Evolutionary conservation across 495 filamentous ascomycete genomes (phyloP).

Genomic region (Lophiostoma macrostomum): DNA sequence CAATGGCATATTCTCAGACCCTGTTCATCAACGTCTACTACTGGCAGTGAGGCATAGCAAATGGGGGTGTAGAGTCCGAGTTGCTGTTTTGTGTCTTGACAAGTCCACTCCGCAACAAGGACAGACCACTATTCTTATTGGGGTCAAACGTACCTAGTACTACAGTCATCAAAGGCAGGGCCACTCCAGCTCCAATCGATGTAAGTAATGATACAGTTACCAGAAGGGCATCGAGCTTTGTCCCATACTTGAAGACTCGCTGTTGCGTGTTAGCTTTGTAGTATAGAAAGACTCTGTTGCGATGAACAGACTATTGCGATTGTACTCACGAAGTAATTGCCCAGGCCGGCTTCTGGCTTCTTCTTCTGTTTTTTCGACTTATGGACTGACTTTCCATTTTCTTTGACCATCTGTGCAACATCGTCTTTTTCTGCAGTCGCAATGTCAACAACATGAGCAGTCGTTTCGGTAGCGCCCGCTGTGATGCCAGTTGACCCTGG

Average conservation of each 20-base stretch:
- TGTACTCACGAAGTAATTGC: slow-evolving; percentile 29
- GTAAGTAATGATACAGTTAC: slow-evolving; percentile 18
- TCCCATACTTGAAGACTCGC: slow-evolving; percentile 32
- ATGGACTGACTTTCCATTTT: neutral
- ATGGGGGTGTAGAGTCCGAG: too few species aligned
- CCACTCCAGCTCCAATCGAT: slow-evolving; percentile 35
- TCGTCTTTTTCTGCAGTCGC: slow-evolving; percentile 13
- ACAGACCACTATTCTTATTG: neutral
- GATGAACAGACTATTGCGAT: neutral
- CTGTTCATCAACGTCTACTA: too few species aligned
- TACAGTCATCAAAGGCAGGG: slow-evolving; percentile 33
- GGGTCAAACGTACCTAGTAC: slow-evolving; percentile 37
- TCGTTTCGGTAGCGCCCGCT: slow-evolving; percentile 9
- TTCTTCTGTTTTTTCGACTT: slow-evolving; percentile 17
- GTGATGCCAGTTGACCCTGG: slow-evolving; percentile 12
- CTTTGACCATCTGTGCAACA: neutral
- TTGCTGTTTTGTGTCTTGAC: too few species aligned
- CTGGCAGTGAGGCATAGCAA: too few species aligned
- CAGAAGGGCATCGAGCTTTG: slow-evolving; percentile 24
- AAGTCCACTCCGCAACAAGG: neutral
- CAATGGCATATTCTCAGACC: too few species aligned
- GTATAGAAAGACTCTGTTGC: too few species aligned
- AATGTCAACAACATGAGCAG: slow-evolving; percentile 4
- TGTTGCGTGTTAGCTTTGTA: too few species aligned
- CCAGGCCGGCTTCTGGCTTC: slow-evolving; percentile 21